phyloP scores from a whole-genome alignment of 2,329 filamentous ascomycete genomes.

The Penicillium sp. region DNA sequence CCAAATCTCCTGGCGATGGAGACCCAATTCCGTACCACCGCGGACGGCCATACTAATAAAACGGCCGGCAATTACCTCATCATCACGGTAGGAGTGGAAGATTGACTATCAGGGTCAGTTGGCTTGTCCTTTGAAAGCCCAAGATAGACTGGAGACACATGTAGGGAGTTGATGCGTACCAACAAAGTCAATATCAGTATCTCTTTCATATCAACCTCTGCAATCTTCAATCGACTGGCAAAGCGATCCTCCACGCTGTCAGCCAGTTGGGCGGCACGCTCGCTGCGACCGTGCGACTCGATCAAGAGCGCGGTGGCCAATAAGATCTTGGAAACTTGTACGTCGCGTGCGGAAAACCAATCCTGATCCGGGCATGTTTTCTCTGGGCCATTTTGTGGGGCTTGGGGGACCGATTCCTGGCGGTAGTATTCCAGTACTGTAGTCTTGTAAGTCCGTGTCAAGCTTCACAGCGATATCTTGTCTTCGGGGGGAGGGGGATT shows the following conservation, averaged over 20 bases:
- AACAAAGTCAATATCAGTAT: constrained; percentile 35
- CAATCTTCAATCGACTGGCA: constrained; percentile 33
- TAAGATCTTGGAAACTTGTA: constrained; percentile 76
- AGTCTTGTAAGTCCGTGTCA: not conserved
- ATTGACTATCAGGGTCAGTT: constrained; percentile 30
- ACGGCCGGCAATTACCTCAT: constrained; percentile 54
- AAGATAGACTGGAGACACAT: not conserved
- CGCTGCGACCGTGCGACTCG: constrained; percentile 75
- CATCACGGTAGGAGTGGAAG: constrained; percentile 47
- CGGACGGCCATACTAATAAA: constrained; percentile 51
- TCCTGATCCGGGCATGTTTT: constrained; percentile 26
- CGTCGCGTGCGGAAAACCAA: constrained; percentile 48
- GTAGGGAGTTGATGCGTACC: constrained; percentile 13
- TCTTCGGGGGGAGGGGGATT: not conserved
- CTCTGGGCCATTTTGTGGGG: not conserved
- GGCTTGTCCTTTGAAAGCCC: not conserved
- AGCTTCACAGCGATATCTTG: not conserved
- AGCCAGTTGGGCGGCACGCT: constrained; percentile 44
- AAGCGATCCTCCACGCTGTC: constrained; percentile 40
- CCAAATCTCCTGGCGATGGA: constrained; percentile 51
- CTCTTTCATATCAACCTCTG: constrained; percentile 43
- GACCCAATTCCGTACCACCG: constrained; percentile 51
- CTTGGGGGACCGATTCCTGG: constrained; percentile 1
- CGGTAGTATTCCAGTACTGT: constrained; percentile 28
- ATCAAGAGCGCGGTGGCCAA: constrained; percentile 73